Base-by-base conservation (phyloP, 192 early-diverging fungal species). In the Coemansia erecta region DNA sequence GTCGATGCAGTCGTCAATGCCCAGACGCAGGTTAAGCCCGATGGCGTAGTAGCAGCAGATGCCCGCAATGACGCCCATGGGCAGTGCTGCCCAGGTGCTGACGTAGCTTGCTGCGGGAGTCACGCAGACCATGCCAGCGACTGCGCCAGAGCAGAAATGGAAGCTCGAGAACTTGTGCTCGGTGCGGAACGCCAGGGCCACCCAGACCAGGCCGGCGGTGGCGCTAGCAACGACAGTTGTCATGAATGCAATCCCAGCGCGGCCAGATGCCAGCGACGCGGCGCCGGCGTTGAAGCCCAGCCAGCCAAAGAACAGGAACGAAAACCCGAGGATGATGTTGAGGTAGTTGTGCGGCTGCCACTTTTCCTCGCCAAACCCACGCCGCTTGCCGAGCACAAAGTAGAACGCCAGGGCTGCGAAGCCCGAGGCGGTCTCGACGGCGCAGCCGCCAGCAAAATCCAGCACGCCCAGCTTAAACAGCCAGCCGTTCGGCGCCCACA, bases 281-380 rank as follows among this genome's bases (percentile, higher is more conserved):
- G 76, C 83, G 28, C 91, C 92, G 17, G 86, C 91, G 71, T 95
- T 95, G 73, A 94, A 95, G 0, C 88, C 91, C 47, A 90, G 88
- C 92, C 92, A 95, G 33, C 93, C 93, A 65, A 96, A 94, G 87
- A 92, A 94, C 48, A 96, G 68, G 23, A 94, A 73, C 11, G 89
- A 81, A 19, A 87, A 85, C 5, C 92, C 94, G 21, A 94, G 80
- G 59, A 92, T 84, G 21, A 96, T 90, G 82, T 88, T 87, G 15
- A 89, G 82, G 24, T 92, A 83, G 66, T 90, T 92, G 68, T 93
- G 90, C 22, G 92, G 88, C 59, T 85, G 77, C 64, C 83, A 86
- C 63, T 86, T 86, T 15, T 72, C 66, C 35, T 64, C 61, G n/a
- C 69, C 72, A 52, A 82, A 75, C n/a, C 77, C 75, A 41, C 82